Evolutionary conservation across 495 filamentous ascomycete genomes (phyloP).

Genomic region (Thozetella sp.): DNA sequence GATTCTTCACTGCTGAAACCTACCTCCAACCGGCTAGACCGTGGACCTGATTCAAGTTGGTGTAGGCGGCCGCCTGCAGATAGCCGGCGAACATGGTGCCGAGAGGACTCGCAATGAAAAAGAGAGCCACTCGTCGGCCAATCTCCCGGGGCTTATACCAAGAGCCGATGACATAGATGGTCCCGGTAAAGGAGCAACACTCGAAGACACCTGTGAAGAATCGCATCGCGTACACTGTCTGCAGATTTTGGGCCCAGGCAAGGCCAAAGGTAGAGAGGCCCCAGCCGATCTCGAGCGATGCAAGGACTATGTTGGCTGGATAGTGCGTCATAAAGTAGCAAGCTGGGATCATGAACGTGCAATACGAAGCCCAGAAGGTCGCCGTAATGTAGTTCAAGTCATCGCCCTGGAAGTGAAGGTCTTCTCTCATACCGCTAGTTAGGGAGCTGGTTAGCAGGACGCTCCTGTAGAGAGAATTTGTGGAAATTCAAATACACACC

Average conservation of each 20-base stretch:
- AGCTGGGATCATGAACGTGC: constrained; percentile 44
- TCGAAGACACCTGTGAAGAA: constrained; percentile 50
- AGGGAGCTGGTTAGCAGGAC: too few species aligned
- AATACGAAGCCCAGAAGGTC: constrained; percentile 35
- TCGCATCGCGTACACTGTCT: constrained; percentile 30
- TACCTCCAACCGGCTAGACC: constrained; percentile 51
- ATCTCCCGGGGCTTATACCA: constrained; percentile 27
- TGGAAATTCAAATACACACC: too few species aligned
- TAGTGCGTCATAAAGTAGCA: constrained; percentile 33
- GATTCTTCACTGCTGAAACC: too few species aligned
- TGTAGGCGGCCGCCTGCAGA: constrained; percentile 50
- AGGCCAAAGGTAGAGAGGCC: constrained; percentile 29
- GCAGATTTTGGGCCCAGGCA: constrained; percentile 19
- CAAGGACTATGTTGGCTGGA: constrained; percentile 27
- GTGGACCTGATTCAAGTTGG: constrained; percentile 37
- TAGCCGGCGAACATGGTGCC: constrained; percentile 34
- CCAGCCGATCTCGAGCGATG: constrained; percentile 33
- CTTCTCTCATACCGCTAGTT: constrained; percentile 28
- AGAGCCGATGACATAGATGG: constrained; percentile 22
- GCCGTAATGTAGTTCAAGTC: constrained; percentile 35
- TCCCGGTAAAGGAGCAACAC: constrained; percentile 37
- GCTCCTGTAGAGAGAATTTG: too few species aligned
- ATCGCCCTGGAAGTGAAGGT: constrained; percentile 24
- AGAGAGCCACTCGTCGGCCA: constrained; percentile 28
- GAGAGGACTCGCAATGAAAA: constrained; percentile 29